A percentile compares a stretch with the other conserved stretches of the same genome.
Conservation (phyloP, 2,329 filamentous ascomycete genomes). For the Aspergillus spinulosporus region DNA sequence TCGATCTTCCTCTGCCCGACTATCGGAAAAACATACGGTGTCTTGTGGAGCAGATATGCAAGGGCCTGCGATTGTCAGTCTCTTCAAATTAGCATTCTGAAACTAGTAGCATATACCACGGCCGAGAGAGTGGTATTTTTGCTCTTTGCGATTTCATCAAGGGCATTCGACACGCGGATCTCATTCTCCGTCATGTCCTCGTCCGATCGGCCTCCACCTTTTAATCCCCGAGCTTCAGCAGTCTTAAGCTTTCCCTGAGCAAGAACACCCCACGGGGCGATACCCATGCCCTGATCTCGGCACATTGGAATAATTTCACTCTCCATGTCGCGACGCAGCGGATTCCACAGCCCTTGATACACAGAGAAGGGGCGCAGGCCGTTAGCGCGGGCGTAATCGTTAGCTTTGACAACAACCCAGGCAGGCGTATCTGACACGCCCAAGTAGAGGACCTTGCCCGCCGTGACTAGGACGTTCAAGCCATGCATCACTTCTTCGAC, state of each 20-base stretch:
- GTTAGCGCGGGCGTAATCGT: conserved; percentile 41
- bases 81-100: no score
- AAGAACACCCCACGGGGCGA: neutral
- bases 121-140: neutral
- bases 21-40: neutral
- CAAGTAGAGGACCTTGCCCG: conserved; percentile 46
- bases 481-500: conserved; percentile 41
- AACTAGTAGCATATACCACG: neutral
- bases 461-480: conserved; percentile 40
- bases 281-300: conserved; percentile 38
- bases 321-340: conserved; percentile 41
- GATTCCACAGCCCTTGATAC: conserved; percentile 44
- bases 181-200: neutral
- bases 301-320: conserved; percentile 37
- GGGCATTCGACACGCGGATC: neutral
- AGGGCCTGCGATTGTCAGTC: neutral
- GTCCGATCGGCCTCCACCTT: neutral
- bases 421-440: conserved; percentile 44
- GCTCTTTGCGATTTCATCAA: neutral
- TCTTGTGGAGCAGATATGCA: neutral
- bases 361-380: conserved; percentile 43
- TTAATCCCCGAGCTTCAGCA: neutral
- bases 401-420: conserved; percentile 43
- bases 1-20: neutral
- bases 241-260: neutral